Evolutionary conservation across 176 grass and related monocot species (phyloP).

Genomic region (Panicum miliaceum): DNA sequence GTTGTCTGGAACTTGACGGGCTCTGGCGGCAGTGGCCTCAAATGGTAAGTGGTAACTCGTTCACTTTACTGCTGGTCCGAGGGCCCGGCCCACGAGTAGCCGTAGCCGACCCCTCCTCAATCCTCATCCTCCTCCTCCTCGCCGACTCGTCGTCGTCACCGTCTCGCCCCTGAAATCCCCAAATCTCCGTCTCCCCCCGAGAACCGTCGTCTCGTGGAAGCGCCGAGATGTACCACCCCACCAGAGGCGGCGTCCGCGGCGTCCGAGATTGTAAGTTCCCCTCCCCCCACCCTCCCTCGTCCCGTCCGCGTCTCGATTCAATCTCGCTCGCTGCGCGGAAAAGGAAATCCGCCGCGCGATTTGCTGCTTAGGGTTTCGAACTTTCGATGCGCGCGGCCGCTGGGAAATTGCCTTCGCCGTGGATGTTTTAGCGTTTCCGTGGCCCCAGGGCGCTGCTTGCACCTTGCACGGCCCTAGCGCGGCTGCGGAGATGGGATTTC

Average conservation of each 20-base stretch:
- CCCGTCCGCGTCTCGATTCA: background rate
- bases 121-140: too few species aligned
- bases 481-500: background rate
- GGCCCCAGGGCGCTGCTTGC: background rate
- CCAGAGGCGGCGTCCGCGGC: constrained; percentile 95
- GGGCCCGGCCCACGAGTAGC: too few species aligned
- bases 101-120: too few species aligned
- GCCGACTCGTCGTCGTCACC: too few species aligned
- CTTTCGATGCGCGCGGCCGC: constrained; percentile 14
- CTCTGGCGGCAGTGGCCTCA: too few species aligned
- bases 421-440: background rate
- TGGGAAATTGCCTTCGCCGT: background rate
- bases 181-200: background rate
- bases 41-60: too few species aligned
- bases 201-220: background rate
- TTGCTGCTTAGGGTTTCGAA: constrained; percentile 22
- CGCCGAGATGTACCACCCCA: constrained; percentile 83
- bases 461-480: background rate
- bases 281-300: background rate
- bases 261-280: constrained; percentile 86
- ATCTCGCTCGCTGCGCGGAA: background rate
- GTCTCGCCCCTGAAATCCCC: background rate
- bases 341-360: background rate
- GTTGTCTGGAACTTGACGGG: too few species aligned
- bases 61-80: too few species aligned